Conservation (phyloP, 2,329 filamentous ascomycete genomes). For the Monosporascus sp. region DNA sequence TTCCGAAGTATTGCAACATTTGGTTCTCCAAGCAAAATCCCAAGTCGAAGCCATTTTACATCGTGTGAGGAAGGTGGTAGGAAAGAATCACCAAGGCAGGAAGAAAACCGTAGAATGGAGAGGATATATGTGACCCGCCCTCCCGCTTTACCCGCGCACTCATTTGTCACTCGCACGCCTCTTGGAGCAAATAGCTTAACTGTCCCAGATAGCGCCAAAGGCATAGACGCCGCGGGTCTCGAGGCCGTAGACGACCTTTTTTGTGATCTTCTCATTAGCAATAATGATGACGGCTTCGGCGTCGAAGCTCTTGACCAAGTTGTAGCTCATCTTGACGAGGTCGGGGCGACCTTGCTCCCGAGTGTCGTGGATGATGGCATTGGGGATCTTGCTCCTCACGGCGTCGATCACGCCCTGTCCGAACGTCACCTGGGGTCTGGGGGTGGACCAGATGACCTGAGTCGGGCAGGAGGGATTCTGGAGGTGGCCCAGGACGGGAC, state of each 20-base stretch:
- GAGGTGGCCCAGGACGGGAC: conserved; percentile 61
- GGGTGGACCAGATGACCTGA: conserved; percentile 65
- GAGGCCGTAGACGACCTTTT: conserved; percentile 63
- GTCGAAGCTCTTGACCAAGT: conserved; percentile 50
- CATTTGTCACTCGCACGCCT: too few relatives aligned
- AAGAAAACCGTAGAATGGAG: too few relatives aligned
- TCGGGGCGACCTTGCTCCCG: conserved; percentile 54
- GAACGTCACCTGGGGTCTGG: conserved; percentile 58
- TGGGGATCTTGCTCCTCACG: conserved; percentile 53
- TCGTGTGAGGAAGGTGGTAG: too few relatives aligned
- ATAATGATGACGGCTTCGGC: conserved; percentile 71
- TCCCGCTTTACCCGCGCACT: too few relatives aligned
- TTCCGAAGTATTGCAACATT: too few relatives aligned
- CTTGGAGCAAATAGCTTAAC: neutral
- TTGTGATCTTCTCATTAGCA: conserved; percentile 63
- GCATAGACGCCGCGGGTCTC: conserved; percentile 62
- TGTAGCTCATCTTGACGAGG: conserved; percentile 41
- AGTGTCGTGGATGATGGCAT: conserved; percentile 66
- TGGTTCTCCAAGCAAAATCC: too few relatives aligned
- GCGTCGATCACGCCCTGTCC: conserved; percentile 50
- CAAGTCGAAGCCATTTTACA: too few relatives aligned
- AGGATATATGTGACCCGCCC: too few relatives aligned
- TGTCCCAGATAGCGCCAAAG: conserved; percentile 61
- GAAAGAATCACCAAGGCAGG: too few relatives aligned
- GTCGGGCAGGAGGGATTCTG: conserved; percentile 40